phyloP scores from a whole-genome alignment of 2,329 filamentous ascomycete species.

The Akanthomyces muscarius region DNA sequence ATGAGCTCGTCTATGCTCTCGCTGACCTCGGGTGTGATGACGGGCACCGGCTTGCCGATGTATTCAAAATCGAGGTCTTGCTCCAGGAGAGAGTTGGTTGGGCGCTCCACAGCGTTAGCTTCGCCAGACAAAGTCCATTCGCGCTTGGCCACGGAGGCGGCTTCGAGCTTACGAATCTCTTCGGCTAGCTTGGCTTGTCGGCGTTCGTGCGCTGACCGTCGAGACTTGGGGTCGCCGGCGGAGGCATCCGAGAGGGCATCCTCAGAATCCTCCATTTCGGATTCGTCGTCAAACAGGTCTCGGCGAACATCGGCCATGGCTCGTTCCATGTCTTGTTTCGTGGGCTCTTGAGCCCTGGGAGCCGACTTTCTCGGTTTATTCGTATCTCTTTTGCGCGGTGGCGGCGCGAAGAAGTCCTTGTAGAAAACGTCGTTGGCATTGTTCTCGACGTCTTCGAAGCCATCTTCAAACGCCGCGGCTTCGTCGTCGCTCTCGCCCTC shows the following conservation, averaged over 20 bases:
- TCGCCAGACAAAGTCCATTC: slow-evolving; percentile 90
- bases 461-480: slow-evolving; percentile 44
- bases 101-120: slow-evolving; percentile 75
- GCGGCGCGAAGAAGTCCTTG: slow-evolving; percentile 88
- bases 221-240: slow-evolving; percentile 65
- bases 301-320: slow-evolving; percentile 84
- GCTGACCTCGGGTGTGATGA: slow-evolving; percentile 86
- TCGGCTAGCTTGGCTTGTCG: slow-evolving; percentile 80
- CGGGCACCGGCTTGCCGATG: slow-evolving; percentile 87
- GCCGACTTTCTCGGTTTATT: slow-evolving; percentile 42
- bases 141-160: slow-evolving; percentile 81
- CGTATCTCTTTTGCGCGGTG: slow-evolving; percentile 67
- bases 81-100: slow-evolving; percentile 87
- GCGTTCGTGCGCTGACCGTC: slow-evolving; percentile 79
- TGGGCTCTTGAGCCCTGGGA: slow-evolving; percentile 41
- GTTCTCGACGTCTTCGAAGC: slow-evolving; percentile 54
- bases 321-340: slow-evolving; percentile 67
- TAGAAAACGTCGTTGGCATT: slow-evolving; percentile 91
- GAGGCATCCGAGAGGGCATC: slow-evolving; percentile 53
- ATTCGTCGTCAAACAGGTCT: slow-evolving; percentile 81
- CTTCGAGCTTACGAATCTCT: slow-evolving; percentile 88
- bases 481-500: slow-evolving; percentile 67
- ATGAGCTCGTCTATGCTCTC: slow-evolving; percentile 92
- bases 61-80: slow-evolving; percentile 96
- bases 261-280: slow-evolving; percentile 61